Base-by-base conservation (phyloP, 164 flowering plant species). In the Platanus orientalis region DNA sequence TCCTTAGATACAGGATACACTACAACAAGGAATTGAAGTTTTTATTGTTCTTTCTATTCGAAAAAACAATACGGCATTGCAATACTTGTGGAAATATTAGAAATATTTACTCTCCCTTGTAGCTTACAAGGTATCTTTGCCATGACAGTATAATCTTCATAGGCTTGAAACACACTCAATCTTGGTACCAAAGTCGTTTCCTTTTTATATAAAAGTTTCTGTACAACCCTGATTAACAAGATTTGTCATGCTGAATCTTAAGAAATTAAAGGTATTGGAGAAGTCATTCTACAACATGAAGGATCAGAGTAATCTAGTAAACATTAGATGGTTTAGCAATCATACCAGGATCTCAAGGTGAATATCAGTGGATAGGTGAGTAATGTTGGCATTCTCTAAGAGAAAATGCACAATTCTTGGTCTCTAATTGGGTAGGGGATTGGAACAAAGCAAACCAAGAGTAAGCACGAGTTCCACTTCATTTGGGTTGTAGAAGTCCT, bases 401-500 rank as follows among this genome's bases (percentile, higher is more conserved):
- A 86, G 74, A 54, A 62, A 81, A 51, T 79, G 61, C 44, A 68
- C 64, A n/a, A 80, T 79, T 54, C 71, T 62, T 12, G 87, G 89
- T 64, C 87, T 67, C n/a, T 57, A 49, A 32, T 60, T 58, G 4
- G 81, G 78, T 0, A 49, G 39, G 1, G 71, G 70, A 60, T 82
- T 83, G 6, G 80, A 70, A 54, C 92, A 86, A 4, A 81, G 25
- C 36, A 84, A 70, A 4, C 92, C 89, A 42, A 84, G 51, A 7
- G n/a, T 30, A 63, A 82, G 54, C 9, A 80, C 79, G 62, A 78
- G 34, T 63, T 74, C 74, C 60, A 74, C 69, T 70, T 84, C 86
- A 20, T 55, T 69, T 1, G 1, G 65, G 36, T 64, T 68, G 12
- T 17, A 63, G 1, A 66, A 32, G 13, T 57, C 63, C 71, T 75